Conservation (phyloP, 495 filamentous ascomycete species). For the Talaromyces stipitatus region DNA sequence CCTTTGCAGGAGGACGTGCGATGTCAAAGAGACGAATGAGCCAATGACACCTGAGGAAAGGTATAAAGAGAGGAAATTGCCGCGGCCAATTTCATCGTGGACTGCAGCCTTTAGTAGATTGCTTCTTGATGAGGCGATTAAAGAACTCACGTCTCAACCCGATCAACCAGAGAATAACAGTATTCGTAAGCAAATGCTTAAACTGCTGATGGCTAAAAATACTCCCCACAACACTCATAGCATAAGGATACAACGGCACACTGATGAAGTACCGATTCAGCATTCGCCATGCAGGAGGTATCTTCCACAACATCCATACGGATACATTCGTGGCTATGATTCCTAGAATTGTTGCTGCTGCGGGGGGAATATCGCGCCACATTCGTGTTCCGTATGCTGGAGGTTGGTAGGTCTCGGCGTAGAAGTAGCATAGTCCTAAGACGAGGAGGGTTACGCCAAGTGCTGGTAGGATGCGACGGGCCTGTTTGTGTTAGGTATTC, state of each 20-base stretch:
- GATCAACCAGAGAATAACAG: constrained; percentile 52
- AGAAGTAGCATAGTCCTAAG: constrained; percentile 41
- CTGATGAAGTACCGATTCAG: constrained; percentile 75
- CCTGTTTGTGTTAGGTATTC: constrained; percentile 12
- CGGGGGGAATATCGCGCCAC: constrained; percentile 67
- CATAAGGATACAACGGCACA: constrained; percentile 58
- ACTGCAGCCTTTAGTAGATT: constrained; percentile 27
- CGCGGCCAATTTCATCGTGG: constrained; percentile 83
- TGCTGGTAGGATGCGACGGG: constrained; percentile 59
- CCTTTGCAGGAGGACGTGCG: constrained; percentile 44
- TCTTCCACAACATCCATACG: constrained; percentile 57
- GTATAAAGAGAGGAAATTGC: constrained; percentile 75
- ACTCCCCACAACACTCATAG: constrained; percentile 58
- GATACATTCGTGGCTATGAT: constrained; percentile 59
- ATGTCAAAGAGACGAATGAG: constrained; percentile 53
- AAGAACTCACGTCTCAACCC: constrained; percentile 44
- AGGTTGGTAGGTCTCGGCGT: constrained; percentile 55
- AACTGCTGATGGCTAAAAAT: constrained; percentile 71
- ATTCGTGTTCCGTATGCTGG: constrained; percentile 51
- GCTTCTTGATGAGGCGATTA: neutral
- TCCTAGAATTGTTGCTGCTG: constrained; percentile 65
- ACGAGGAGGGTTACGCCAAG: constrained; percentile 47
- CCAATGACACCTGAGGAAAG: constrained; percentile 58
- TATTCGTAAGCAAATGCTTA: constrained; percentile 63
- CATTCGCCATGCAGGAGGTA: constrained; percentile 61